These are phyloP conservation scores for Nadsonia starkeyi-henricii DNA, from an alignment of 1,139 yeast species.

Conservation along the genomic window DNA sequence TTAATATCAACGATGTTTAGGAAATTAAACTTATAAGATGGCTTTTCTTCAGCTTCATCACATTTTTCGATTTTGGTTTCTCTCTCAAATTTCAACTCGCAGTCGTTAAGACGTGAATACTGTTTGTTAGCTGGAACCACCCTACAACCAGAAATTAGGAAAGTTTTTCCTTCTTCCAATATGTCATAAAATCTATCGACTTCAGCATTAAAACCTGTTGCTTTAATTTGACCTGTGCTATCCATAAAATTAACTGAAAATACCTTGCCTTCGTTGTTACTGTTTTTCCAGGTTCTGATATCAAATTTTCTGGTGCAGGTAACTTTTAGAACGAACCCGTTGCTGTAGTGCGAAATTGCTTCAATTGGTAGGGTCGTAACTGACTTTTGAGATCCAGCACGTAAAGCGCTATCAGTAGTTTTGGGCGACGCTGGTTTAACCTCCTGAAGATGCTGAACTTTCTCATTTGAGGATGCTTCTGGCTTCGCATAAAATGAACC, in stretches of 20 bases:
- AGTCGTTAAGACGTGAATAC: slow-evolving; percentile 74
- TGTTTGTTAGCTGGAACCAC: slow-evolving; percentile 76
- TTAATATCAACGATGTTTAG: slow-evolving; percentile 55
- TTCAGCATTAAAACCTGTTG: slow-evolving; percentile 86
- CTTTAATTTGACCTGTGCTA: slow-evolving; percentile 92
- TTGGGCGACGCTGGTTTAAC: too few species aligned
- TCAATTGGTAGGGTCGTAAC: slow-evolving; percentile 42
- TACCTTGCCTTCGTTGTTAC: slow-evolving; percentile 78
- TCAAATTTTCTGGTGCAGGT: slow-evolving; percentile 83
- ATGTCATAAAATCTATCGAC: slow-evolving; percentile 67
- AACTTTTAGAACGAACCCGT: slow-evolving; percentile 84
- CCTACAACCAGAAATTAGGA: slow-evolving; percentile 69
- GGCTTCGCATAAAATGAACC: too few species aligned
- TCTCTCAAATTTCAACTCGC: slow-evolving; percentile 71
- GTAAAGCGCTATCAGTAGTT: not conserved
- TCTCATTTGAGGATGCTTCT: too few species aligned
- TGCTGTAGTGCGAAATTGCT: slow-evolving; percentile 69
- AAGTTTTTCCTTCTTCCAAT: slow-evolving; percentile 81
- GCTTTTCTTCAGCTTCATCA: slow-evolving; percentile 56
- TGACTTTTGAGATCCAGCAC: not conserved
- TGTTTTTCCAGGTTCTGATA: slow-evolving; percentile 75
- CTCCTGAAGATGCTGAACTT: too few species aligned
- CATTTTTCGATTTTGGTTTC: slow-evolving; percentile 58
- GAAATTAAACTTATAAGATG: slow-evolving; percentile 66
- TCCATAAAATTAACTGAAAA: slow-evolving; percentile 82